Base-by-base conservation (phyloP, 805 yeast species). In the Zygosaccharomyces siamensis region DNA sequence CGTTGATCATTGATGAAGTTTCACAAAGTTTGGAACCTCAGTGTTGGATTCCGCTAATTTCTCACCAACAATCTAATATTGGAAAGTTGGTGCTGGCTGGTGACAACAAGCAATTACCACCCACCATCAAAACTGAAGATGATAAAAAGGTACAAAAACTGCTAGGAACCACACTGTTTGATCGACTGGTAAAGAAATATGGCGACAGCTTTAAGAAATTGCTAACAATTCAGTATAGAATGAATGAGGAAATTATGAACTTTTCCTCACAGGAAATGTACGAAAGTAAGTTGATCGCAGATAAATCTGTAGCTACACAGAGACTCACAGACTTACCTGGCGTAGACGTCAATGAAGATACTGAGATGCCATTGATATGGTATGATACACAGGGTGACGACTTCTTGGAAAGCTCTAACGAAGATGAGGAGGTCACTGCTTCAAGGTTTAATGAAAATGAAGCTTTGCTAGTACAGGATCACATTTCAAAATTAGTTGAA, bases 21-120 rank as follows among this genome's bases (percentile, higher is more conserved):
- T 89, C 97, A 0, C 99, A 92, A 65, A 77, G 97, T 8, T 68
- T 92, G 47, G 97, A 92, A 60, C 96, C 97, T 1, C 96, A 92
- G 56, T 89, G 97, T 60, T 90, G 97, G 97, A 89, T 92, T 21
- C 97, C 99, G 0, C 52, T 93, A 5, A 73, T 89, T 3, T 76
- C 78, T 33, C 92, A 86, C 58, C 67, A 75, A 11, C 75, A 80
- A 7, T 70, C 74, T 20, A 51, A 64, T 36, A 65, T 79, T 37
- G 73, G 74, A 31, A 75, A 81, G 46, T 64, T 92, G 21, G 78
- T 92, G 1, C 75, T 92, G 21, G 97, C 98, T 0, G 99, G 99
- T 45, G 99, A 92, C 63, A 85, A 90, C 60, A 81, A 81, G 69
- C 99, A 92, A 66, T 71, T 92, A 28, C 92, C 98, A 0, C 97